phyloP scores from a whole-genome alignment of 768 basidiomycete species.

The Leccinum truebloodii region DNA sequence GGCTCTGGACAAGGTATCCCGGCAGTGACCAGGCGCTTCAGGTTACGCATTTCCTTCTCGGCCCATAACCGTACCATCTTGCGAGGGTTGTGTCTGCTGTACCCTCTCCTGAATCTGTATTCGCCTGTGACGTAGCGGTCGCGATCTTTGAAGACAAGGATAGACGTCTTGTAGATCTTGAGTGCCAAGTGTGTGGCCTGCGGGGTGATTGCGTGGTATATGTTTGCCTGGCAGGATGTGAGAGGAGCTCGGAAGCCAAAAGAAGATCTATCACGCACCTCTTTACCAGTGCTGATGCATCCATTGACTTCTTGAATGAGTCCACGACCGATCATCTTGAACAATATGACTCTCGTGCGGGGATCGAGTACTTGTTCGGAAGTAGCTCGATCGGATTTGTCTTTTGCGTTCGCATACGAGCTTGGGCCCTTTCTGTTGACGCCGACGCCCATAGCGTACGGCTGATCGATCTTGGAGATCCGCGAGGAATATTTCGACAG shows the following conservation, averaged over 20 bases:
- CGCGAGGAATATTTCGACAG: conserved; percentile 77
- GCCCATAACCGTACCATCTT: conserved; percentile 99
- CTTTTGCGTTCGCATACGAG: conserved; percentile 85
- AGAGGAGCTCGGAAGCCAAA: neutral
- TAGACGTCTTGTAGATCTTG: conserved; percentile 99
- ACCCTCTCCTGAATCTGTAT: conserved; percentile 90
- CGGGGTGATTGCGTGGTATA: conserved; percentile 83
- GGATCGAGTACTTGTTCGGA: conserved; percentile 97
- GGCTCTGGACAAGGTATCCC: conserved; percentile 88
- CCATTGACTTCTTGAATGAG: conserved; percentile 90
- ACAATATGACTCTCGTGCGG: conserved; percentile 89
- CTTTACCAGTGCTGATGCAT: conserved; percentile 97
- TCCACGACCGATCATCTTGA: conserved; percentile 94
- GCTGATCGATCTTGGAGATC: conserved; percentile 71
- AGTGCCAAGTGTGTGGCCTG: conserved; percentile 71
- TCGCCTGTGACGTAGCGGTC: conserved; percentile 96
- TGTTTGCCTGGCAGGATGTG: conserved; percentile 76
- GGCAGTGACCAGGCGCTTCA: conserved; percentile 80
- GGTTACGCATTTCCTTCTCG: conserved; percentile 98
- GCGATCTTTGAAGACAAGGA: conserved; percentile 96
- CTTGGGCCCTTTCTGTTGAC: conserved; percentile 93
- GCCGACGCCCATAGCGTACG: conserved; percentile 67
- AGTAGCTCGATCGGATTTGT: conserved; percentile 96
- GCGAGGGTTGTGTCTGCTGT: conserved; percentile 86
- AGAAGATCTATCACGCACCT: conserved; percentile 49